A percentile compares a stretch with the other conserved stretches of the same genome.
Evolutionary conservation across 495 filamentous ascomycete species (phyloP).

Genomic region (Penicillium pulvis): DNA sequence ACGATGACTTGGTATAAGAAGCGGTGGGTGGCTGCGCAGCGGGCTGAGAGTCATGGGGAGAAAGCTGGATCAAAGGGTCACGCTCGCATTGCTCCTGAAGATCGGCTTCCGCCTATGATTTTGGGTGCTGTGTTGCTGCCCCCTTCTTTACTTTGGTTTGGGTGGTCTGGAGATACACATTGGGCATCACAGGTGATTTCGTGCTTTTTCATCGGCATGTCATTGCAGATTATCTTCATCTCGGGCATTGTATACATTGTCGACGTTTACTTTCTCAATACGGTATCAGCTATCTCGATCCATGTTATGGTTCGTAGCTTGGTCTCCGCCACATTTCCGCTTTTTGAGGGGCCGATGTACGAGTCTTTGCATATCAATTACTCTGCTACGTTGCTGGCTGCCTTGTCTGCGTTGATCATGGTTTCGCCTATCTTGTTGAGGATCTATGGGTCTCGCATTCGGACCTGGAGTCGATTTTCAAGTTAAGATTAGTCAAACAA

Average conservation of each 20-base stretch:
- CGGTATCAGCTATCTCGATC: slow-evolving; percentile 58
- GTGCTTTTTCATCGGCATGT: slow-evolving; percentile 30
- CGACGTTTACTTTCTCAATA: slow-evolving; percentile 54
- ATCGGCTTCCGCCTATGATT: slow-evolving; percentile 55
- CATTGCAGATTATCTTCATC: slow-evolving; percentile 34
- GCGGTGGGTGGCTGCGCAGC: slow-evolving; percentile 19
- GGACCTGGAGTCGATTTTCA: slow-evolving; percentile 30
- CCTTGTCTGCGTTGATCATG: slow-evolving; percentile 44
- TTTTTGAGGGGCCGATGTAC: slow-evolving; percentile 29
- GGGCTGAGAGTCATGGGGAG: background rate
- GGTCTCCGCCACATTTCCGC: slow-evolving; percentile 48
- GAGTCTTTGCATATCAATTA: slow-evolving; percentile 56
- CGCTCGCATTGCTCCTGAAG: slow-evolving; percentile 41
- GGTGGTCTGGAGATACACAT: slow-evolving; percentile 46
- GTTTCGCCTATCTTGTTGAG: slow-evolving; percentile 39
- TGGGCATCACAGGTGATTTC: slow-evolving; percentile 28
- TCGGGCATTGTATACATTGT: slow-evolving; percentile 52
- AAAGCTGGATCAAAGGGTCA: background rate
- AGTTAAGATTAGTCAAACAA: background rate
- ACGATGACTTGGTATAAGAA: slow-evolving; percentile 31
- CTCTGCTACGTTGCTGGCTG: slow-evolving; percentile 60
- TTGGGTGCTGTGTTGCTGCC: slow-evolving; percentile 52
- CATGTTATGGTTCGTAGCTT: slow-evolving; percentile 63
- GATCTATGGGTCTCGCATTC: slow-evolving; percentile 34
- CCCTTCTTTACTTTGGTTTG: slow-evolving; percentile 58